These are phyloP conservation scores for Coemansia sp. DNA, from an alignment of 192 early-diverging fungal species.

Conservation along the genomic window DNA sequence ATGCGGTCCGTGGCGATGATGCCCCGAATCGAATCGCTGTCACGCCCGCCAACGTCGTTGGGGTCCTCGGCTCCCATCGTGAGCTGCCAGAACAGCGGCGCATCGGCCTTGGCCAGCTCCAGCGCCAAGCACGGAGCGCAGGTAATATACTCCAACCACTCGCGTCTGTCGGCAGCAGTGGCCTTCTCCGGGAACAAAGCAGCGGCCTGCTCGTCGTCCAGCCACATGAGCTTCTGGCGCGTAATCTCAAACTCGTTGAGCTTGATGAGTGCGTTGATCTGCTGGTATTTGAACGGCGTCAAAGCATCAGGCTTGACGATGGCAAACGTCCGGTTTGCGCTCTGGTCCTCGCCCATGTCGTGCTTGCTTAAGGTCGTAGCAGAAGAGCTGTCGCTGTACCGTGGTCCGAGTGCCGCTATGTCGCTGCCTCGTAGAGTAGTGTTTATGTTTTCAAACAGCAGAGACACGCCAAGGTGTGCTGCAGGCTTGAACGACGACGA, in stretches of 20 bases:
- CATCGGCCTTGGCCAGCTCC: constrained; percentile 59
- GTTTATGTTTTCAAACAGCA: constrained; percentile 49
- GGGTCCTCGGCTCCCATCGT: constrained; percentile 61
- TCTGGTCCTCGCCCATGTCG: constrained; percentile 33
- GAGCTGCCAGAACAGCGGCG: constrained; percentile 56
- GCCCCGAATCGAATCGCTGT: constrained; percentile 59
- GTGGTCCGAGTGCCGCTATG: not conserved
- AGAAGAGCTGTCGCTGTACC: constrained; percentile 9
- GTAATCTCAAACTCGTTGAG: constrained; percentile 59
- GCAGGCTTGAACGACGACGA: constrained; percentile 33
- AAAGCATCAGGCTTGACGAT: constrained; percentile 65
- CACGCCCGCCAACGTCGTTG: constrained; percentile 27
- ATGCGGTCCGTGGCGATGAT: constrained; percentile 59
- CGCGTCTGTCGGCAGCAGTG: constrained; percentile 41
- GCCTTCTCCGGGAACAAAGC: constrained; percentile 52
- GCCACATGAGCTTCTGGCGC: constrained; percentile 58
- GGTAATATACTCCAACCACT: constrained; percentile 57
- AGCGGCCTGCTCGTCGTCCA: constrained; percentile 44
- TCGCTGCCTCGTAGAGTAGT: not conserved
- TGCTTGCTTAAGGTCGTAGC: not conserved
- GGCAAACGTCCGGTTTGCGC: constrained; percentile 58
- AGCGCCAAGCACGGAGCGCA: constrained; percentile 59
- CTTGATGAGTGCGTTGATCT: constrained; percentile 57
- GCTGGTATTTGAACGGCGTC: constrained; percentile 56
- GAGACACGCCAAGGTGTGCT: constrained; percentile 38